Base-by-base conservation (phyloP, 352 stramenopile genomes). In the Globisporangium emineosum region DNA sequence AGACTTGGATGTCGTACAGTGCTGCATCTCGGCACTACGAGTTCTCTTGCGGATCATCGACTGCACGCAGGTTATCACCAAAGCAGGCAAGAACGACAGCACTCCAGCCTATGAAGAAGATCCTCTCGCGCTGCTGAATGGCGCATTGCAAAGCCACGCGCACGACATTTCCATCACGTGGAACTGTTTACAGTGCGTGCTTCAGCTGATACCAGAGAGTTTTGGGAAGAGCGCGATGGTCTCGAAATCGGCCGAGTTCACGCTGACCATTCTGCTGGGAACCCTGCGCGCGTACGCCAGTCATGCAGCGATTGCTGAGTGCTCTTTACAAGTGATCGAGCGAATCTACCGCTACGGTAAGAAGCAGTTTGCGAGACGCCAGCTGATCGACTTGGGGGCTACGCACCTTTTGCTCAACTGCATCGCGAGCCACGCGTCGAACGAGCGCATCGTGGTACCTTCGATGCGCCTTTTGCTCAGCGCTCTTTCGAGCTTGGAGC, bases 1-100 rank as follows among this genome's bases (percentile, higher is more conserved):
- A 30, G 35, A 60, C 55, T 13, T n/a, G 35, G 55, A 50, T 15
- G 21, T 60, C 8, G 55, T 60, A 21, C 55, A 60, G 23, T 51
- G 21, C 21, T 60, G 55, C 25, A 51, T 19, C 37, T 60, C 55
- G 2, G 55, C 55, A 10, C 55, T 60, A 7, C 35, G 32, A 6
- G 35, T 51, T 50, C 21, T 60, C 5, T 23, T 62, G 4, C 52
- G 25, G 19, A n/a, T n/a, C n/a, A n/a, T n/a, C n/a, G n/a, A n/a
- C n/a, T n/a, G n/a, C n/a, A n/a, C n/a, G n/a, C n/a, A n/a, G n/a
- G n/a, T n/a, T n/a, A 57, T 57, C 29, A 21, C 37, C 29, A 21
- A 6, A 12, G 17, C n/a, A 13, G 32, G 19, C 25, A 30, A 15
- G 21, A 12, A 40, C 37, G n/a, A 45, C 37, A 27, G 30, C 19